These are phyloP conservation scores for Punctularia strigosozonata DNA, from an alignment of 768 basidiomycete species.

Conservation along the genomic window DNA sequence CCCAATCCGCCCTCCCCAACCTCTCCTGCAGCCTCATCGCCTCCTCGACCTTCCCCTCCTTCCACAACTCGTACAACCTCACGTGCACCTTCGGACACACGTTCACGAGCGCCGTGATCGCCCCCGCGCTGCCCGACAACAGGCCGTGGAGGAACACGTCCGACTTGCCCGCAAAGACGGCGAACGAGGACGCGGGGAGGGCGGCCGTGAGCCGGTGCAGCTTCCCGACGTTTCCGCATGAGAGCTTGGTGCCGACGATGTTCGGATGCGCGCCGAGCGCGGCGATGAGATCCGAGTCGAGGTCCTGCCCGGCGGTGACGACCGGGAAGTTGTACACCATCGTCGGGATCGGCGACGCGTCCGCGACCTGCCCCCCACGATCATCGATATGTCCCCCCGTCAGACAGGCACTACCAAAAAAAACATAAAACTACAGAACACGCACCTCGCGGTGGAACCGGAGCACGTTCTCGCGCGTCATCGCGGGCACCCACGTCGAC, in stretches of 20 bases:
- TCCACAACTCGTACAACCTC: conserved; percentile 34
- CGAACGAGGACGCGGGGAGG: conserved; percentile 41
- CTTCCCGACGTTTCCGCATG: conserved; percentile 79
- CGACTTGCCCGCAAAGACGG: conserved; percentile 65
- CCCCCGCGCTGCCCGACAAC: conserved; percentile 28
- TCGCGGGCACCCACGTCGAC: conserved; percentile 56
- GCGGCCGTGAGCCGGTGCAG: conserved; percentile 60
- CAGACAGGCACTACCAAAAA: neutral
- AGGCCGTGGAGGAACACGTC: conserved; percentile 46
- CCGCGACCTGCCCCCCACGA: conserved; percentile 38
- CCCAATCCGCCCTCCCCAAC: conserved; percentile 28
- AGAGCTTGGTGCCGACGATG: conserved; percentile 78
- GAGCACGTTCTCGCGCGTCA: conserved; percentile 51
- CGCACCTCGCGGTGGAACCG: conserved; percentile 54
- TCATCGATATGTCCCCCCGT: conserved; percentile 10
- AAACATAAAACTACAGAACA: neutral
- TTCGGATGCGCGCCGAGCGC: conserved; percentile 67
- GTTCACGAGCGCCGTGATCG: conserved; percentile 29
- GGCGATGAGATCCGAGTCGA: conserved; percentile 69
- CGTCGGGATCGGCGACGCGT: conserved; percentile 53
- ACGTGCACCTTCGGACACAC: conserved; percentile 43
- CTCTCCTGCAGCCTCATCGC: conserved; percentile 50
- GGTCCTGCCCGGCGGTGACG: conserved; percentile 72
- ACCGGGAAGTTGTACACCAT: conserved; percentile 84
- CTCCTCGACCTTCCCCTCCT: conserved; percentile 41